Base-by-base conservation (phyloP, 2,329 filamentous ascomycete species). In the Ophiocordyceps unilateralis region DNA sequence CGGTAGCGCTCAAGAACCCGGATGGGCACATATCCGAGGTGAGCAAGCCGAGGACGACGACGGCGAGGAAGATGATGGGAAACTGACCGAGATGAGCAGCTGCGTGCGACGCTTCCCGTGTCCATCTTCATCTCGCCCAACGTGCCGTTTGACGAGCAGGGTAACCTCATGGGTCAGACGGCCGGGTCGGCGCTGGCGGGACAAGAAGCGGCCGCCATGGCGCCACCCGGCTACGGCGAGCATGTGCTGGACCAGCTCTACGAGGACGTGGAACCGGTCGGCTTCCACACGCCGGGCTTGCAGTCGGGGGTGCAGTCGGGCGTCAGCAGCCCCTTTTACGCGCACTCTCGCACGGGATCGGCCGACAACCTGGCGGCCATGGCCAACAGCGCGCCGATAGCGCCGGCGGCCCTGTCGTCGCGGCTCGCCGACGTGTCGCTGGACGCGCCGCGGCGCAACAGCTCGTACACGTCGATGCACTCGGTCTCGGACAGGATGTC, bases 121-220 rank as follows among this genome's bases (percentile, higher is more conserved):
- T 86, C 86, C 43, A 80, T 98, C 34, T 95, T 94, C 63, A 95
- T 96, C 50, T 98, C 91, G 5, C 89, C 91, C 1, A 91, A 91
- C 55, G 78, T 94, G 53, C 82, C 86, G 0, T 75, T 95, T 32
- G 85, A 91, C 53, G 86, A 93, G 42, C 76, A 89, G 46, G 91
- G 93, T 52, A 81, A 83, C 52, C 71, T 96, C 2, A 67, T 84
- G 43, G 69, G 72, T 43, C 72, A 77, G 53, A 66, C 66, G n/a
- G 69, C 72, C 51, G 67, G 55, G 57, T 66, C 46, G 61, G 68
- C 51, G 57, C 64, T 64, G 11, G 43, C 49, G 10, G 66, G 72
- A 39, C 66, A 69, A 36, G 70, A 76, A 36, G 66, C 75, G 44
- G 69, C 74, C 19, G 71, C 74, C 22, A 74, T 82, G 45, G 88